Evolutionary conservation across 2,329 filamentous ascomycete species (phyloP), one percentile per base, ranked within the genome.

Genomic region (Escovopsis sp.): DNA sequence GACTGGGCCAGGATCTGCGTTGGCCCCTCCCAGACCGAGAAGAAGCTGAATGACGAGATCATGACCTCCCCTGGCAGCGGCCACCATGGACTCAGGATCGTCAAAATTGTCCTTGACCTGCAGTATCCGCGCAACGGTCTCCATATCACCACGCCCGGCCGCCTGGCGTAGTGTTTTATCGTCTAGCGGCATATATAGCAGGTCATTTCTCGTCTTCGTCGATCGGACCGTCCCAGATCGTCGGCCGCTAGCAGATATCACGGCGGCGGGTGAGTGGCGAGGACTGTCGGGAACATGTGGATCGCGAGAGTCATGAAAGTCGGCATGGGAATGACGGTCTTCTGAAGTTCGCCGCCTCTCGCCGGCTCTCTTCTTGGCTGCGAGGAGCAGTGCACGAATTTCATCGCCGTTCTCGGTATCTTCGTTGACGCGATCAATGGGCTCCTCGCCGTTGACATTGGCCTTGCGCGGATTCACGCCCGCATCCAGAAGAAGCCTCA

Each of bases 401-500:
- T 86, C 82, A 13, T 76, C 71, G n/a, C 75, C 77, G 41, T 90
- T 78, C 3, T 92, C 82, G 8, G 74, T 63, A 29, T 87, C 78
- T 8, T 77, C 70, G 23, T 73, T 74, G 10, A 94, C 72, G 38
- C 90, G 71, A 45, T 94, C 87, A 23, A 94, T 71, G 1, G 90
- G 88, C 49, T 94, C 85, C 51, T 94, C 80, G 5, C 90, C 90
- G 48, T 86, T 80, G n/a, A 84, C 77, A 52, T 96, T 94, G 32
- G 86, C 78, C 45, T 86, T 82, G 34, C 86, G 77, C 33, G 90
- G 90, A 51, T 98, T 92, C 11, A 93, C 88, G 10, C 87, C 88
- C 38, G 87, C 79, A 37, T 80, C 74, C 3, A 98, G 65, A 25
- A 98, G 63, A 9, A 94, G 65, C 48, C 76, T 83, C 29, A 98